Evolutionary conservation across 2,329 filamentous ascomycete genomes (phyloP), one percentile per base, ranked within the genome.

Genomic region (Diaporthe citri): DNA sequence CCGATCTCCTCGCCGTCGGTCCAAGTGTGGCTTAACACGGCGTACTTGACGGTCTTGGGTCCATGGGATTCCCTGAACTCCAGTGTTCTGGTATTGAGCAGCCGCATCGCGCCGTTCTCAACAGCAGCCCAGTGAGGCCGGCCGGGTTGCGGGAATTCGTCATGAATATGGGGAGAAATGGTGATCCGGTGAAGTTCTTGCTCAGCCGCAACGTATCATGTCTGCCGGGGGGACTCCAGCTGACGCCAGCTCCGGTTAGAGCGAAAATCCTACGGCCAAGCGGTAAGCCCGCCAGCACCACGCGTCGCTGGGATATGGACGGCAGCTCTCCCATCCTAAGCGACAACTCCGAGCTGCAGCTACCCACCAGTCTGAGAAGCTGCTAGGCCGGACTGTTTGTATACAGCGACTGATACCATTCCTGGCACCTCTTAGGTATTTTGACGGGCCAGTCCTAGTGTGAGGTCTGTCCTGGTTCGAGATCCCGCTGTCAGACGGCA

Each of bases 21-120:
- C 80, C 80, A 82, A 0, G 78, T 81, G 72, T 82, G 80, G 6
- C 79, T 81, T 22, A 81, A 76, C 7, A 80, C 80, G 6, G 79
- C 79, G 31, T 82, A 81, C 3, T 34, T 55, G 9, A 48, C 25
- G 22, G 66, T 39, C 17, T 34, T 46, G 57, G 55, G 60, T n/a
- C 41, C 28, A n/a, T 74, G 48, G 4, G 66, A 59, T 52, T 73
- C 52, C 4, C 55, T 25, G 28, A 71, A 66, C 41, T 22, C 52
- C 7, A 73, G 34, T 12, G 66, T 70, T 10, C 22, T 67, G 15
- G 59, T 73, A 12, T 71, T 67, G 15, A 69, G 72, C 7, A 74
- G 72, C 22, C 55, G 41, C 52, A 77, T 76, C 22, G 43, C 60
- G 60, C 60, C 7, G 17, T 48, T 20, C 4, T 34, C 0, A 17